Evolutionary conservation across 768 basidiomycete genomes (phyloP).

Genomic region (Hortiboletus campestris): DNA sequence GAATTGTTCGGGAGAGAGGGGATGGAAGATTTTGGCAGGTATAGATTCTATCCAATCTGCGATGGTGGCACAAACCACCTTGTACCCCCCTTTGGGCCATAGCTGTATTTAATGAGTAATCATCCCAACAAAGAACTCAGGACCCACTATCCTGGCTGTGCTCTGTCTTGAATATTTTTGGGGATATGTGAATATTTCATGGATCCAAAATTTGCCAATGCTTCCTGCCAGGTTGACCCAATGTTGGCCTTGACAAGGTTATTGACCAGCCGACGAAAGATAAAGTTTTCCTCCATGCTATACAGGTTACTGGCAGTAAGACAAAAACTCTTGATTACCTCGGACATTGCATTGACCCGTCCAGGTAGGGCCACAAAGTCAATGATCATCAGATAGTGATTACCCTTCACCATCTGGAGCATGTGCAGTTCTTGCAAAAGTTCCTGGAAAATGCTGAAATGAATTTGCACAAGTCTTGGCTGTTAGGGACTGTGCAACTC

Average conservation of each 20-base stretch:
- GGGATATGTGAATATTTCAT: no score
- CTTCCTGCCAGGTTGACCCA: not conserved
- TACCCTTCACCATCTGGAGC: not conserved
- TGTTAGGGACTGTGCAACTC: no score
- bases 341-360: not conserved
- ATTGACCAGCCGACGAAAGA: not conserved
- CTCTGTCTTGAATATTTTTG: no score
- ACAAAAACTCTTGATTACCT: not conserved
- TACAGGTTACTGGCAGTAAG: not conserved
- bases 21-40: not conserved
- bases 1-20: not conserved
- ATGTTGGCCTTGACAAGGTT: not conserved
- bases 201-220: not conserved
- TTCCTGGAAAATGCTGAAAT: not conserved
- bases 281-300: not conserved
- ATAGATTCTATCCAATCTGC: not conserved
- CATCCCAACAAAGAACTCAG: no score
- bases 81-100: not conserved
- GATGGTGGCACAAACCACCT: not conserved
- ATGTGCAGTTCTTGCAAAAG: not conserved
- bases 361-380: not conserved
- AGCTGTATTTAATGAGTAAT: not conserved
- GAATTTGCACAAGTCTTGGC: not conserved
- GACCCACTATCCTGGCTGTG: no score
- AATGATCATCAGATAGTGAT: not conserved